Percentiles rank a stretch among this genome's conserved stretches.
phyloP scores from a whole-genome alignment of 352 stramenopile genomes.

The Blastocystis sp. region DNA sequence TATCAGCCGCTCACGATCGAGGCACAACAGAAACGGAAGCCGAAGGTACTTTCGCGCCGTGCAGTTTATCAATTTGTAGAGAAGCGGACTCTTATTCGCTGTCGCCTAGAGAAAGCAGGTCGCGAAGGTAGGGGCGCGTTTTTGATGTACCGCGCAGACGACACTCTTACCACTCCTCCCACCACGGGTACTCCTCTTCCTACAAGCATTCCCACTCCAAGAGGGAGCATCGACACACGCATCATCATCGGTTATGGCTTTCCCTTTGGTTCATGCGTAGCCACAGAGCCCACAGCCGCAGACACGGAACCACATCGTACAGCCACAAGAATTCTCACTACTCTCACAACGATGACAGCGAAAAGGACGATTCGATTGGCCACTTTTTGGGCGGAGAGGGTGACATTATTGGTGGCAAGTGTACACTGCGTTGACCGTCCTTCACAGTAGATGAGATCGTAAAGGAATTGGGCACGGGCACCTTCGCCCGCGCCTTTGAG shows the following conservation, averaged over 20 bases:
- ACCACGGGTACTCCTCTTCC: not conserved
- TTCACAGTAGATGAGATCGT: slow-evolving; percentile 49
- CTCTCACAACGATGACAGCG: slow-evolving; percentile 32
- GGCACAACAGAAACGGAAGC: not conserved
- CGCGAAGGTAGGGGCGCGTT: not conserved
- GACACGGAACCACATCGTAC: not conserved
- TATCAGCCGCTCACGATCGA: not conserved
- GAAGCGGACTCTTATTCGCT: not conserved
- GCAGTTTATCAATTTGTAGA: not conserved
- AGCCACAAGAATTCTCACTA: slow-evolving; percentile 48
- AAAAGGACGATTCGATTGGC: slow-evolving; percentile 50
- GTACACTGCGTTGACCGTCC: not conserved
- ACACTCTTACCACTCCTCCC: not conserved
- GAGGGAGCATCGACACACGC: not conserved
- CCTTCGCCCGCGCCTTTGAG: slow-evolving; percentile 66
- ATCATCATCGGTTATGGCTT: slow-evolving; percentile 10
- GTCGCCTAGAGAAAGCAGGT: not conserved
- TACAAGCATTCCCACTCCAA: not conserved
- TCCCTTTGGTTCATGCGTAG: not conserved
- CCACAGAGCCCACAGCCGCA: not conserved
- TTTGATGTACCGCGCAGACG: not conserved
- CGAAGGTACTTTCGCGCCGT: not conserved
- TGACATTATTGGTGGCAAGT: slow-evolving; percentile 33
- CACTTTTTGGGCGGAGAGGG: slow-evolving; percentile 54
- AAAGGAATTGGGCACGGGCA: slow-evolving; percentile 62